Evolutionary conservation across 2,329 filamentous ascomycete species (phyloP), one percentile per base, ranked within the genome.

Genomic region (Hypoxylon sp.): DNA sequence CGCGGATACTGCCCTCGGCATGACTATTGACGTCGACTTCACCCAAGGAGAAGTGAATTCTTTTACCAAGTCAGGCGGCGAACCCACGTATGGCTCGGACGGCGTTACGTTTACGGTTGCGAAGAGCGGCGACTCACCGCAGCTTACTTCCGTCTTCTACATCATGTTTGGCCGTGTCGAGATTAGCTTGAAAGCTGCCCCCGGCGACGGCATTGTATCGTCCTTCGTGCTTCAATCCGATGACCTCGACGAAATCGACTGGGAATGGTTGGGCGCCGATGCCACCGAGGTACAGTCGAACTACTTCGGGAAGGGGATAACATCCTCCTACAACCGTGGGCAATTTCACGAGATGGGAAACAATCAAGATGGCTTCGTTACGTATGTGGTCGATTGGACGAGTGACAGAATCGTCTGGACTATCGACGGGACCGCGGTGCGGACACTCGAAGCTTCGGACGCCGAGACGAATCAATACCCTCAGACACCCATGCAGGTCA

Each of bases 111-210:
- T 99, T 78, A 94, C 92, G 25, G 90, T 99, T 55, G 80, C 88
- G 55, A 82, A 89, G 75, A 85, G 89, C 53, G 94, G 95, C 61
- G 93, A 99, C 76, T 88, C 93, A 2, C 96, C 96, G 0, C 91
- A 95, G 78, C 87, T 99, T 66, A 86, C 87, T 70, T 97, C 94
- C 66, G 88, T 96, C 74, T 98, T 97, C 87, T 98, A 97, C 84
- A 97, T 99, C 82, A 98, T 99, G 96, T 99, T 97, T 78, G 96
- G 96, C 71, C 91, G 90, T 69, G 92, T 97, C 75, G 91, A 97
- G 70, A 88, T 94, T 71, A 90, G 88, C 30, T 86, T 97, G 83
- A 94, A 95, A 80, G 89, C 93, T 25, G 94, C 96, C 8, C 90
- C 94, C 0, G 96, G 96, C 6, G 89, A 88, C 8, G 96, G 96